phyloP scores from a whole-genome alignment of 2,329 filamentous ascomycete species.

The Penicillium palitans region DNA sequence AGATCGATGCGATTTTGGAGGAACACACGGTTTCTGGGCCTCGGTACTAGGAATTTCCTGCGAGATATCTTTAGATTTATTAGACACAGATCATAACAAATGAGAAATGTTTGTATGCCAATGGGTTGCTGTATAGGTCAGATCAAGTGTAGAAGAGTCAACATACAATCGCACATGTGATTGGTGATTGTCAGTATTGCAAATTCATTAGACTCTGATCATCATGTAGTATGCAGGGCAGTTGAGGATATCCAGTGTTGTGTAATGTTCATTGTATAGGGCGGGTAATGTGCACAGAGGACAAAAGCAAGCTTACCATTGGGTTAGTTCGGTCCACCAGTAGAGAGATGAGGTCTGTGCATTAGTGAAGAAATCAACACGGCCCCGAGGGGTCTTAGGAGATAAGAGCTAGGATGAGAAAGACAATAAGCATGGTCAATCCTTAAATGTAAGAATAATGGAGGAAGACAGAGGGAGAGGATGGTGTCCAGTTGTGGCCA shows the following conservation, averaged over 20 bases:
- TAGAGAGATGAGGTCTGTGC: not conserved
- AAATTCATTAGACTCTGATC: slow-evolving; percentile 45
- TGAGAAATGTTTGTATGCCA: slow-evolving; percentile 5
- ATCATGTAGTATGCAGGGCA: slow-evolving; percentile 30
- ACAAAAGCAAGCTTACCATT: not conserved
- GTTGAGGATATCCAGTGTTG: slow-evolving; percentile 12
- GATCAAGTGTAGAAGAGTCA: slow-evolving; percentile 51
- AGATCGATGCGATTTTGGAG: slow-evolving; percentile 54
- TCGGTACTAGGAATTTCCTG: slow-evolving; percentile 25
- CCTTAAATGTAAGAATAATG: not conserved
- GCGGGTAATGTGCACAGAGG: not conserved
- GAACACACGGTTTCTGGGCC: slow-evolving; percentile 42
- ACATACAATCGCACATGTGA: slow-evolving; percentile 44
- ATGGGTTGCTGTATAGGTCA: slow-evolving; percentile 28
- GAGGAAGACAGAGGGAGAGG: slow-evolving; percentile 4
- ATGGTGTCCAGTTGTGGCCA: not conserved
- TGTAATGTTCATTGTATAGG: slow-evolving; percentile 10
- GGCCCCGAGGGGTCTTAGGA: not conserved
- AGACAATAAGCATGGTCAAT: not conserved
- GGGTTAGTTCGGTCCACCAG: not conserved
- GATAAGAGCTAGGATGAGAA: not conserved
- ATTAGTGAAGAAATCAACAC: not conserved
- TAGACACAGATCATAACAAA: slow-evolving; percentile 17
- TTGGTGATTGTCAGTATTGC: slow-evolving; percentile 48
- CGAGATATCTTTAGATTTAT: not conserved